Percentiles rank a stretch among this genome's conserved stretches.
These are phyloP conservation scores for Durusdinium trenchii DNA, from an alignment of 73 alveolate species.

Conservation along the genomic window DNA sequence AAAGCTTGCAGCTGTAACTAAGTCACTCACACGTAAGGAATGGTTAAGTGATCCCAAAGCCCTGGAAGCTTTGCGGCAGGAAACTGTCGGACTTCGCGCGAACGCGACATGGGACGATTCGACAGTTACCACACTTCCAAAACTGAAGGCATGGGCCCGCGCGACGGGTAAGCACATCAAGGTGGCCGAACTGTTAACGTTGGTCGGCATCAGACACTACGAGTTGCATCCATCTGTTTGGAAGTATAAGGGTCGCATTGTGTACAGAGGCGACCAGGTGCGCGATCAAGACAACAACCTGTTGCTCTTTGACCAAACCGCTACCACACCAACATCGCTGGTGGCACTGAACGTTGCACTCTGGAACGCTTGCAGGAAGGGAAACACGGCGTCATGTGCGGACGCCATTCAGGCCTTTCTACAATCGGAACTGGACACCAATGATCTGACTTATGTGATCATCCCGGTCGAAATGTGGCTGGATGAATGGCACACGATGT, in stretches of 20 bases:
- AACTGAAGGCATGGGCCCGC: neutral
- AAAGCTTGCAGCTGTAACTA: neutral
- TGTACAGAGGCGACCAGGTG: slow-evolving; percentile 22
- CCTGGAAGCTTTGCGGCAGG: neutral
- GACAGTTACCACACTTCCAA: neutral
- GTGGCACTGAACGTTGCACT: neutral
- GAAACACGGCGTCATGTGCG: neutral
- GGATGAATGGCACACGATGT: neutral
- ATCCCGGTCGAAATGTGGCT: slow-evolving; percentile 2
- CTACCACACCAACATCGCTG: neutral
- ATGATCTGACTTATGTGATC: neutral
- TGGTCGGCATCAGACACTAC: slow-evolving; percentile 40
- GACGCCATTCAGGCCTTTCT: slow-evolving; percentile 32
- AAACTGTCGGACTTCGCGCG: slow-evolving; percentile 6
- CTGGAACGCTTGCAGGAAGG: neutral
- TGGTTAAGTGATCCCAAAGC: neutral
- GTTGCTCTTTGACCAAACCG: slow-evolving; percentile 4
- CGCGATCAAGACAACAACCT: neutral
- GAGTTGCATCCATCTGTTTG: neutral
- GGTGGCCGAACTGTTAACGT: slow-evolving; percentile 12
- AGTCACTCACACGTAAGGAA: neutral
- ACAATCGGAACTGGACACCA: neutral
- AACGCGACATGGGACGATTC: slow-evolving; percentile 23
- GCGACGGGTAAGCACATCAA: neutral
- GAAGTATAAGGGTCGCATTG: slow-evolving; percentile 3